Conservation (phyloP, 192 early-diverging fungal genomes). For the Chytriomyces sp. region DNA sequence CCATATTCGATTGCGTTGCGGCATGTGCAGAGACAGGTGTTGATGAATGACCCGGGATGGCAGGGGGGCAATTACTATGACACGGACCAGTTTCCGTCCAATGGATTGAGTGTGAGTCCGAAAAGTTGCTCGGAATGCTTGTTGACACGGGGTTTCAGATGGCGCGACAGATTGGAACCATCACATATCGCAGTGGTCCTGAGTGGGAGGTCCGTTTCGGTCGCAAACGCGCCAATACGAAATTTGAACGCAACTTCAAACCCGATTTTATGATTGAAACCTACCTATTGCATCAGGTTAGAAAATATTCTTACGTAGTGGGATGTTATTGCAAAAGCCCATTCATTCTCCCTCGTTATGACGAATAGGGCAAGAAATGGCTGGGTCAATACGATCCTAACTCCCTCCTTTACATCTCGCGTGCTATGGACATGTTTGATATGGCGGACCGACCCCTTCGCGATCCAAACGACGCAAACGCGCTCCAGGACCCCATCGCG, state of each 20-base stretch:
- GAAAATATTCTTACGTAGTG: too few species aligned
- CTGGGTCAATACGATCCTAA: conserved; percentile 3
- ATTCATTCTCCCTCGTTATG: background rate
- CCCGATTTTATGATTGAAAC: conserved; percentile 95
- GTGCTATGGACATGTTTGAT: too few species aligned
- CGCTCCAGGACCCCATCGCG: too few species aligned
- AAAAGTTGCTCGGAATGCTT: background rate
- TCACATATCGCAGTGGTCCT: conserved; percentile 93
- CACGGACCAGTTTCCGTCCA: conserved; percentile 73
- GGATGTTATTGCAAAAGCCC: too few species aligned
- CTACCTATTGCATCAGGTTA: conserved; percentile 83
- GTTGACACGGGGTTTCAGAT: too few species aligned
- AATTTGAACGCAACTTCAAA: too few species aligned
- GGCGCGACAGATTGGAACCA: too few species aligned
- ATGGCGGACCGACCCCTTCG: conserved; percentile 46
- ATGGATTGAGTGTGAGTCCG: conserved; percentile 81
- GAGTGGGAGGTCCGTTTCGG: conserved; percentile 98
- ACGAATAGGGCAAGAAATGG: conserved; percentile 14
- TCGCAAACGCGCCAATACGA: conserved; percentile 73
- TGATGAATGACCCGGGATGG: conserved; percentile 96
- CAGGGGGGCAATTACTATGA: conserved; percentile 91
- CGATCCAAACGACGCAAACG: background rate
- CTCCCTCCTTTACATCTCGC: too few species aligned
- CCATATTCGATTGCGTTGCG: conserved; percentile 95
- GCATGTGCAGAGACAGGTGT: conserved; percentile 87